These are phyloP conservation scores for Mercurialis annua DNA, from an alignment of 345 rosid genomes.

Conservation along the genomic window DNA sequence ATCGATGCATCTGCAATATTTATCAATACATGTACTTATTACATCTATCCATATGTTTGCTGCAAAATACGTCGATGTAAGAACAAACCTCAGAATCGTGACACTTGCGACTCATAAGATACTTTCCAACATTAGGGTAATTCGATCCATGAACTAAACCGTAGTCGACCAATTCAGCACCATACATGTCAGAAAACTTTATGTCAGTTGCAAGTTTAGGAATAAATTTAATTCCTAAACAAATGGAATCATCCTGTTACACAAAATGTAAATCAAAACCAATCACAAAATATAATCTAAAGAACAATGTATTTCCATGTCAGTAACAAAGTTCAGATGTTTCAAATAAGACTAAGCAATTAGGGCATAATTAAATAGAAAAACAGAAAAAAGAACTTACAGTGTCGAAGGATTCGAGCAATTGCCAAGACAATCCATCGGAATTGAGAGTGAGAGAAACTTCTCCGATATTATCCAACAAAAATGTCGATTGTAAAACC, in stretches of 20 bases:
- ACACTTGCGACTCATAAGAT: slow-evolving; percentile 30
- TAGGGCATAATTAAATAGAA: not conserved
- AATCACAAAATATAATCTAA: too few species aligned
- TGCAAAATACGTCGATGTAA: slow-evolving; percentile 6
- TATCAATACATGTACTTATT: slow-evolving; percentile 1
- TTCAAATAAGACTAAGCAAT: too few species aligned
- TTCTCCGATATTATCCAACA: slow-evolving; percentile 68
- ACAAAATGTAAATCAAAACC: too few species aligned
- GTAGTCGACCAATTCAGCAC: slow-evolving; percentile 49
- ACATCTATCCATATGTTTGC: slow-evolving; percentile 8
- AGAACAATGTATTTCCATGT: too few species aligned
- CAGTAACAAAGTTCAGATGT: too few species aligned
- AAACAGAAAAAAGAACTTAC: slow-evolving; percentile 37
- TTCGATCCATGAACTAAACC: slow-evolving; percentile 39
- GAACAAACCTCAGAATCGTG: slow-evolving; percentile 46
- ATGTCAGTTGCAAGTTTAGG: slow-evolving; percentile 38
- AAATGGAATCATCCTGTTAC: slow-evolving; percentile 48
- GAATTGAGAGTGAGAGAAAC: slow-evolving; percentile 49
- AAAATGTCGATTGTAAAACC: slow-evolving; percentile 36
- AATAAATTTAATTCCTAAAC: slow-evolving; percentile 47
- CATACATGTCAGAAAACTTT: slow-evolving; percentile 61
- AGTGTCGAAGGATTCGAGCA: slow-evolving; percentile 38
- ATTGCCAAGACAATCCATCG: slow-evolving; percentile 77
- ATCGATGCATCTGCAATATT: slow-evolving; percentile 59
- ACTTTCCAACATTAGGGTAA: slow-evolving; percentile 37